Evolutionary conservation across 2,329 filamentous ascomycete genomes (phyloP), one percentile per base, ranked within the genome.

Genomic region (Pyrenochaeta sp.): DNA sequence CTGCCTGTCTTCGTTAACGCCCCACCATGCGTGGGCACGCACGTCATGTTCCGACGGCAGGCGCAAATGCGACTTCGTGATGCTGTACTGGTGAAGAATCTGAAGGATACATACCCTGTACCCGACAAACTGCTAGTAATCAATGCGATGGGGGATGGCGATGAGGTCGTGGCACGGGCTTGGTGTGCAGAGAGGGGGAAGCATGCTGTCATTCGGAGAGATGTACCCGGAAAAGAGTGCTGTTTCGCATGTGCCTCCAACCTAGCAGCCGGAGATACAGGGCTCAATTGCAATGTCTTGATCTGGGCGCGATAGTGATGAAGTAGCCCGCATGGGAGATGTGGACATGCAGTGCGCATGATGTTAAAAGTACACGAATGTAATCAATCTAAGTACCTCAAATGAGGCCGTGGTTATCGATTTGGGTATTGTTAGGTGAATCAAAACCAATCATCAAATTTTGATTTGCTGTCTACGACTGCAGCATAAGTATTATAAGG

Each of bases 101-200:
- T 41, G 2, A 41, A 41, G 14, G 39, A 41, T 15, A 41, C 39
- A 2, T 41, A 41, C 10, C 39, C 39, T 2, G 39, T 41, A 11
- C 39, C 39, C 9, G 39, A 41, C n/a, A 41, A 41, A 21, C 11
- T 41, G 39, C n/a, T 41, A 21, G 20, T 41, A 5, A 41, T 41
- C 21, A 41, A 41, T 15, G 39, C 39, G n/a, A 41, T 41, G 39
- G 39, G 39, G 7, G 39, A 41, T 21, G 39, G 39, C n/a, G 39
- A 41, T 17, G 39, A 41, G 39, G 21, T 41, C 4, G 39, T 41
- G 4, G 39, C 39, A 7, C 27, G 39, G 20, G 39, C 39, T 21
- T 41, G 39, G 39, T 41, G 39, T 41, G 39, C 39, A n/a, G 39
- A 41, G 18, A 18, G 39, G 5, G 39, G 39, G 6, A 41, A 41